Evolutionary conservation across 768 basidiomycete genomes (phyloP), one percentile per base, ranked within the genome.

Genomic region (Tremella fuciformis): DNA sequence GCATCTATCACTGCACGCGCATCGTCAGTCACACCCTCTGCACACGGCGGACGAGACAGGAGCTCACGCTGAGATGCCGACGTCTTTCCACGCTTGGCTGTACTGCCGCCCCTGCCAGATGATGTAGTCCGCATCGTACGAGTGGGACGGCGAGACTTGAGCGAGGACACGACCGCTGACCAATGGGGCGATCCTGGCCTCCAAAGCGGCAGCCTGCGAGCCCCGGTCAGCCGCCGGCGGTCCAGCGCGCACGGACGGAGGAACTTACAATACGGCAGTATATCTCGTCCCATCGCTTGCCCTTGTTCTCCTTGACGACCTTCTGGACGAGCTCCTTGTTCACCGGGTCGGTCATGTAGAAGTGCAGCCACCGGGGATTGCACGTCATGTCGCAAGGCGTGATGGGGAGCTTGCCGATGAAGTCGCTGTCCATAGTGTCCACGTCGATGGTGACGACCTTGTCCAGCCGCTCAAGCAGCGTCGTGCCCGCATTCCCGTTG

Each of bases 1-100:
- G 21, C 83, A 81, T 11, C 83, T 78, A 22, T 79, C 76, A 41
- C 67, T 71, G 29, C 29, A 34, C n/a, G 29, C 4, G 29, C 29
- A 11, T 34, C 29, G 29, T 34, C 29, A 34, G 29, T 34, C 29
- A 11, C 29, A 6, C 6, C 11, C 29, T 34, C 29, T 11, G 11
- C 29, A 34, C 29, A 34, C 4, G 29, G 29, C 29, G 4, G 29
- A 6, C 29, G 29, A 34, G n/a, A n/a, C n/a, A n/a, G n/a, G n/a
- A n/a, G n/a, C 29, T 34, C 44, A 66, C 63, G 81, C 80, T 55
- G 57, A 40, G 53, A 73, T 70, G 29, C 70, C 71, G 21, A 64
- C 69, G 18, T 63, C 64, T 8, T 66, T 57, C 58, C 60, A 71
- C 11, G 58, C 63, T n/a, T 62, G 50, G 21, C 57, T 55, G 59